These are phyloP conservation scores for Thymus mandschuricus DNA, from an alignment of 257 asterid species.

Conservation along the genomic window DNA sequence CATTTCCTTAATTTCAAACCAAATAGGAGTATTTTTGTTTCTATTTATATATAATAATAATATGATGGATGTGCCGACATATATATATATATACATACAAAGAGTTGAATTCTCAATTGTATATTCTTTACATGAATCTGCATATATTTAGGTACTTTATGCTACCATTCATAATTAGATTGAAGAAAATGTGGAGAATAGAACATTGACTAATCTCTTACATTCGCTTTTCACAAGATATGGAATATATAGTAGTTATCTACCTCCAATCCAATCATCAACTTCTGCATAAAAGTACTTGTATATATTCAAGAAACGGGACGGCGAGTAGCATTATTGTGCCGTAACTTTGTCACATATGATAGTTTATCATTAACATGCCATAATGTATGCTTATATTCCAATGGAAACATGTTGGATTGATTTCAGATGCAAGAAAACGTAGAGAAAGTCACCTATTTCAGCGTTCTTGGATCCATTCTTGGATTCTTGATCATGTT, in stretches of 20 bases:
- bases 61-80: neutral
- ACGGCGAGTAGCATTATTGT: no score
- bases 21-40: neutral
- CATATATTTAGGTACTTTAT: neutral
- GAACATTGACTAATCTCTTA: no score
- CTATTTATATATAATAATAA: neutral
- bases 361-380: no score
- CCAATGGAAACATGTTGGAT: neutral
- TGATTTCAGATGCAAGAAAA: neutral
- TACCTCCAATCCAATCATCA: no score
- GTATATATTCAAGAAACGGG: no score
- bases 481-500: no score
- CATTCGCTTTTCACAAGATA: no score
- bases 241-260: no score
- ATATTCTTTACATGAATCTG: neutral
- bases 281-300: no score
- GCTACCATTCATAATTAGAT: no score
- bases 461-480: no score
- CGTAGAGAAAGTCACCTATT: neutral
- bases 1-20: neutral
- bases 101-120: neutral
- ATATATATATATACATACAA: neutral
- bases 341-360: no score
- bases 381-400: neutral
- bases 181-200: neutral